Conservation (phyloP, 2,329 filamentous ascomycete genomes). For the Claviceps sp. region DNA sequence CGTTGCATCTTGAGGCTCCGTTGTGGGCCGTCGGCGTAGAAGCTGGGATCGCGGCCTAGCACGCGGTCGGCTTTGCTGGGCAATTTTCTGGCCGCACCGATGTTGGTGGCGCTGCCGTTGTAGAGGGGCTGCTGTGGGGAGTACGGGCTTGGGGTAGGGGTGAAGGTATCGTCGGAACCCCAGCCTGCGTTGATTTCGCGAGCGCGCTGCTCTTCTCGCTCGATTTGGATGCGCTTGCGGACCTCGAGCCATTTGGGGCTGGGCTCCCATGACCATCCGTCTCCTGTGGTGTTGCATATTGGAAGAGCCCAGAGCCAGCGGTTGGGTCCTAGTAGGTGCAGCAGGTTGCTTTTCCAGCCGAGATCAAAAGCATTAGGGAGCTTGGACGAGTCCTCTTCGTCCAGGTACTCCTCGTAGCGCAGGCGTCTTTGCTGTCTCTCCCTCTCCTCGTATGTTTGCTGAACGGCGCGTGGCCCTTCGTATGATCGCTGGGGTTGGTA, state of each 20-base stretch:
- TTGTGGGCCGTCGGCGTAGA: conserved; percentile 37
- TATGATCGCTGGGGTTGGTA: conserved; percentile 5
- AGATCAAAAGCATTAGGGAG: conserved; percentile 91
- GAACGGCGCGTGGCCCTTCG: conserved; percentile 25
- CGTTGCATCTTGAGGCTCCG: conserved; percentile 30
- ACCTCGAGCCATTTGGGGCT: conserved; percentile 66
- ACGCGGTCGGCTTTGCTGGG: conserved; percentile 46
- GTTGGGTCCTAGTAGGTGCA: conserved; percentile 66
- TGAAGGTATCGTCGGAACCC: conserved; percentile 28
- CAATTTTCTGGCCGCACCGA: conserved; percentile 19
- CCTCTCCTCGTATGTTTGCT: conserved; percentile 40
- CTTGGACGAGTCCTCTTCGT: conserved; percentile 77
- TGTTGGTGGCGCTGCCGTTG: background rate
- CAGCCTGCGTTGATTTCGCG: conserved; percentile 56
- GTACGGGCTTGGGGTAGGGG: background rate
- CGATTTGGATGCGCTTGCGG: conserved; percentile 45
- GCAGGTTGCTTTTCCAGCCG: conserved; percentile 66
- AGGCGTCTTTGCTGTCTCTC: conserved; percentile 41
- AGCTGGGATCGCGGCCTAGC: conserved; percentile 41
- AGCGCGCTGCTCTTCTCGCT: conserved; percentile 45
- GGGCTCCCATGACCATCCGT: conserved; percentile 91
- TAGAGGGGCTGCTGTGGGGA: conserved; percentile 1
- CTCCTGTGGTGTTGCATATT: conserved; percentile 71
- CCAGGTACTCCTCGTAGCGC: conserved; percentile 60
- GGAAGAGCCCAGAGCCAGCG: conserved; percentile 68